Conservation (phyloP, 2,329 filamentous ascomycete species). For the Camptophora hylomeconis region DNA sequence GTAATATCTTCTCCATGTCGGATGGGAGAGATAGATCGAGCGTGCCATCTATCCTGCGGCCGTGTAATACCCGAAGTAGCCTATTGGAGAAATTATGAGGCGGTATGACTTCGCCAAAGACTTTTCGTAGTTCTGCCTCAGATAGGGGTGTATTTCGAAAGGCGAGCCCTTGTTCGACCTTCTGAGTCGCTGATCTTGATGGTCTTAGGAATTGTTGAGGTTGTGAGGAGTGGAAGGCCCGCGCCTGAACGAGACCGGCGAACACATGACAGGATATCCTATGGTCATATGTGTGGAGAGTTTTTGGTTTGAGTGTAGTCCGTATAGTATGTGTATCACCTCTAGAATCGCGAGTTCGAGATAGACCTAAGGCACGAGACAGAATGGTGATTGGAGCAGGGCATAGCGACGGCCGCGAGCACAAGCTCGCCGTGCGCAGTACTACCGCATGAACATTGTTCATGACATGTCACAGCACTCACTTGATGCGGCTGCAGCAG, state of each 20-base stretch:
- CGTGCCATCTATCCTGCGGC: slow-evolving; percentile 30
- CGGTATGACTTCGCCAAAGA: slow-evolving; percentile 11
- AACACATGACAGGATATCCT: neutral
- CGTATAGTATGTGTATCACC: too few species aligned
- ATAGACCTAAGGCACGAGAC: neutral
- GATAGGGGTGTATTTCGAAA: slow-evolving; percentile 12
- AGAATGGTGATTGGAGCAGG: slow-evolving; percentile 3
- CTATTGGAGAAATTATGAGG: slow-evolving; percentile 11
- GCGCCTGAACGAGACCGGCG: neutral
- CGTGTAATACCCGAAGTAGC: slow-evolving; percentile 26
- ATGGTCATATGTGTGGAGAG: neutral
- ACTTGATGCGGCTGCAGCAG: too few species aligned
- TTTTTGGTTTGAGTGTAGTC: neutral
- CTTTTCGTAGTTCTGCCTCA: slow-evolving; percentile 6
- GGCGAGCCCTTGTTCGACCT: slow-evolving; percentile 11
- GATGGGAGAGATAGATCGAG: slow-evolving; percentile 30
- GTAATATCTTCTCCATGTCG: slow-evolving; percentile 23
- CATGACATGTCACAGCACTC: too few species aligned
- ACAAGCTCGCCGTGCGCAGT: slow-evolving; percentile 12
- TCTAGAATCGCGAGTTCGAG: too few species aligned
- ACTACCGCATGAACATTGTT: slow-evolving; percentile 17
- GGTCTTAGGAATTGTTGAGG: slow-evolving; percentile 7
- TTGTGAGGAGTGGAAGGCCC: neutral
- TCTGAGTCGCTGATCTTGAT: neutral
- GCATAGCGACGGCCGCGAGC: slow-evolving; percentile 9